Conservation (phyloP, 1,284 basidiomycete genomes). For the Malassezia sympodialis region DNA sequence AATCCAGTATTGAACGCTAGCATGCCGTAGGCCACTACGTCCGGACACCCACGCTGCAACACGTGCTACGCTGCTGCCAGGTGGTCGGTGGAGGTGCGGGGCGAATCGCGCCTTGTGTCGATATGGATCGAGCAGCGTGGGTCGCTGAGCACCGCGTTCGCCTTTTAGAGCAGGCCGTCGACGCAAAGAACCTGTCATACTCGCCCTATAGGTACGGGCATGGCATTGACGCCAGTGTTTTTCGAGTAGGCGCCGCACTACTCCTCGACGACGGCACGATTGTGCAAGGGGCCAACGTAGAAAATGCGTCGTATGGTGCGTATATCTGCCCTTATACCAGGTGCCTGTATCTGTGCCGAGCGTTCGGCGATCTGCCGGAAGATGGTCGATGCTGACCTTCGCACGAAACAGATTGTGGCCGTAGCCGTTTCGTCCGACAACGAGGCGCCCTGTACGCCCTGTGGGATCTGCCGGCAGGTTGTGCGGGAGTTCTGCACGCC, state of each 20-base stretch:
- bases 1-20: conserved; percentile 19
- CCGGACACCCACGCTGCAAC: background rate
- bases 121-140: background rate
- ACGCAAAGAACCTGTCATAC: conserved; percentile 36
- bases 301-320: conserved; percentile 79
- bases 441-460: conserved; percentile 49
- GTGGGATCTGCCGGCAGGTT: conserved; percentile 82
- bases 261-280: conserved; percentile 61
- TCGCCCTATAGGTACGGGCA: conserved; percentile 39
- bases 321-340: conserved; percentile 9
- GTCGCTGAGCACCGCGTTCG: background rate
- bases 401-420: conserved; percentile 26
- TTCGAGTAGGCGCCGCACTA: conserved; percentile 76
- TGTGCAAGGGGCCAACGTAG: conserved; percentile 73
- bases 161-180: conserved; percentile 20
- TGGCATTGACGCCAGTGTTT: conserved; percentile 56
- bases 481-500: conserved; percentile 70
- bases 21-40: background rate
- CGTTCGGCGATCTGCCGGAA: conserved; percentile 37
- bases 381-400: conserved; percentile 18
- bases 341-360: conserved; percentile 42
- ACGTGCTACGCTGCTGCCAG: background rate
- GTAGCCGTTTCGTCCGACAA: conserved; percentile 33
- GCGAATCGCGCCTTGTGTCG: background rate
- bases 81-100: background rate